Evolutionary conservation across 352 stramenopile genomes (phyloP).

Genomic region (Phytophthora hybrid): DNA sequence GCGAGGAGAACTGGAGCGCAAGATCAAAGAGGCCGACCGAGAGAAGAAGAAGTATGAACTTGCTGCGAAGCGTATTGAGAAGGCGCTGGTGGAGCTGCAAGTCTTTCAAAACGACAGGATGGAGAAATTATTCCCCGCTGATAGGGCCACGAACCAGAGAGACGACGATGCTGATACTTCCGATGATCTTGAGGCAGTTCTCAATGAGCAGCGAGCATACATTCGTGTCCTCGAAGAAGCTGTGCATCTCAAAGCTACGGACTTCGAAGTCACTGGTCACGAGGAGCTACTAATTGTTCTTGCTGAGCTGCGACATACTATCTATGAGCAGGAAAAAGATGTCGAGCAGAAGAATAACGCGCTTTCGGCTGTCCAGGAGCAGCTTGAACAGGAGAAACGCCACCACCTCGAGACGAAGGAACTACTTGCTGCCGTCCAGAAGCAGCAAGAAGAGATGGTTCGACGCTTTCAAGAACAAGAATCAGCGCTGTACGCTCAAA

Average conservation of each 20-base stretch:
- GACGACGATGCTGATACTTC: slow-evolving; percentile 1
- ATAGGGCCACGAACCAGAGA: slow-evolving; percentile 4
- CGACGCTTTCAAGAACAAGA: slow-evolving; percentile 42
- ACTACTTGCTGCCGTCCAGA: slow-evolving; percentile 20
- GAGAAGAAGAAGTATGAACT: slow-evolving; percentile 53
- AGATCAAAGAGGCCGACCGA: slow-evolving; percentile 52
- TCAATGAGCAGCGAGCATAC: slow-evolving; percentile 66
- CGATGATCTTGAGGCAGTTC: slow-evolving; percentile 12
- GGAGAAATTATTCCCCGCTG: slow-evolving; percentile 15
- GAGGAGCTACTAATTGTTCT: slow-evolving; percentile 82
- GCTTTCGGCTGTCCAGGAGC: slow-evolving; percentile 16
- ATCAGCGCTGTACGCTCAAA: slow-evolving; percentile 29
- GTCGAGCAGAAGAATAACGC: slow-evolving; percentile 39
- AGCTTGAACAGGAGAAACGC: slow-evolving; percentile 42
- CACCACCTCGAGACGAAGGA: slow-evolving; percentile 34
- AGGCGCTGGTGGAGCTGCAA: slow-evolving; percentile 47
- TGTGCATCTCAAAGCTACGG: slow-evolving; percentile 73
- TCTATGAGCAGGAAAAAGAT: slow-evolving; percentile 76
- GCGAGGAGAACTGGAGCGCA: slow-evolving; percentile 35
- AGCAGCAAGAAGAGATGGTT: slow-evolving; percentile 31
- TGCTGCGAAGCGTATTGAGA: slow-evolving; percentile 50
- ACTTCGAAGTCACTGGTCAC: slow-evolving; percentile 74
- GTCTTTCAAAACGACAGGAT: slow-evolving; percentile 46
- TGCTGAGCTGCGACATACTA: slow-evolving; percentile 78
- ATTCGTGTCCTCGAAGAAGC: slow-evolving; percentile 84